phyloP scores from a whole-genome alignment of 1,139 yeast genomes.

The Blastobotrys capitulatus region DNA sequence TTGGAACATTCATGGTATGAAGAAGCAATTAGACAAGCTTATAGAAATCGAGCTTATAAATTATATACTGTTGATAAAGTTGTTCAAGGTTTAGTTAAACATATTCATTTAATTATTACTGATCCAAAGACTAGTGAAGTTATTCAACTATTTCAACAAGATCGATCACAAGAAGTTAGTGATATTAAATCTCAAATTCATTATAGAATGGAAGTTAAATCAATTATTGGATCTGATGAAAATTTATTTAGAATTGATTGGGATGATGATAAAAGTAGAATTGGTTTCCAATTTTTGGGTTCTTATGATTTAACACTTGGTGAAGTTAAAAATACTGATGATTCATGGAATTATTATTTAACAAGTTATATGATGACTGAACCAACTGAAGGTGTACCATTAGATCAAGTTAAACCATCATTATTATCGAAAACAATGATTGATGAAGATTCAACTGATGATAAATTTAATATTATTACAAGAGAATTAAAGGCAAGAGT shows the following conservation, averaged over 20 bases:
- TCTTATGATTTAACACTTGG: constrained; percentile 80
- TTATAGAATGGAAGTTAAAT: constrained; percentile 83
- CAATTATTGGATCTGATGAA: constrained; percentile 77
- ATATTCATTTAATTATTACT: constrained; percentile 71
- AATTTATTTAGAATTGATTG: constrained; percentile 85
- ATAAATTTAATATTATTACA: constrained; percentile 39
- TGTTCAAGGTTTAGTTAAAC: constrained; percentile 83
- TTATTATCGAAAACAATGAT: constrained; percentile 28
- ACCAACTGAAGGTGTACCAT: constrained; percentile 95
- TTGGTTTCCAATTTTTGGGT: constrained; percentile 80
- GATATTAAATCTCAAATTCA: constrained; percentile 84
- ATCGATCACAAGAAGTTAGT: constrained; percentile 49
- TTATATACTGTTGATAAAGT: constrained; percentile 92
- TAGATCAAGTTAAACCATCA: constrained; percentile 36
- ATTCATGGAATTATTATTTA: constrained; percentile 85
- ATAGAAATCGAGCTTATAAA: constrained; percentile 87
- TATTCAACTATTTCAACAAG: constrained; percentile 73
- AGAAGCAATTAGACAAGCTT: constrained; percentile 91
- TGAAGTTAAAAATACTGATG: constrained; percentile 69
- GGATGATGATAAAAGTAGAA: constrained; percentile 47
- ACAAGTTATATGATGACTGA: constrained; percentile 92
- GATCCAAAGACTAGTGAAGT: constrained; percentile 83
- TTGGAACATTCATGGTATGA: constrained; percentile 95
- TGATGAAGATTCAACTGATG: constrained; percentile 50
- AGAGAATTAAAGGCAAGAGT: constrained; percentile 79